Percentiles rank a stretch among this genome's conserved stretches.
Conservation (phyloP, 805 yeast genomes). For the Maudiozyma pseudohumilis region DNA sequence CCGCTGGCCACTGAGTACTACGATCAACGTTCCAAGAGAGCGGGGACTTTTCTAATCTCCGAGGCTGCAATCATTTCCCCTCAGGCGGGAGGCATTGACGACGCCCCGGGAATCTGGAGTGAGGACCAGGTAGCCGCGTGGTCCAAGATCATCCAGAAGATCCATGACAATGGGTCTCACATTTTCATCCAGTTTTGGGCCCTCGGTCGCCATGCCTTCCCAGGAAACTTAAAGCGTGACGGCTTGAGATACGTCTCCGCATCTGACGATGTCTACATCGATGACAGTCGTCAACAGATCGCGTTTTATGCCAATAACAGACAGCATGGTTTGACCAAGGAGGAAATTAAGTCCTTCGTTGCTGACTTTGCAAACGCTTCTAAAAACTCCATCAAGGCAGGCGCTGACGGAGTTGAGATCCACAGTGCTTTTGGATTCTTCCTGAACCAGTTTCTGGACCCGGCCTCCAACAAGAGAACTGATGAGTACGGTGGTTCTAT, state of each 20-base stretch:
- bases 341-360: slow-evolving; percentile 32
- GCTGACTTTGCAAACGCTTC: slow-evolving; percentile 38
- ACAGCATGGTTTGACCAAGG: slow-evolving; percentile 22
- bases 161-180: slow-evolving; percentile 40
- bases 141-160: slow-evolving; percentile 36
- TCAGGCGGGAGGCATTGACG: slow-evolving; percentile 30
- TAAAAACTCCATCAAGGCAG: slow-evolving; percentile 25
- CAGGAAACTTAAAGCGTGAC: slow-evolving; percentile 27
- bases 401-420: slow-evolving; percentile 52
- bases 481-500: slow-evolving; percentile 48
- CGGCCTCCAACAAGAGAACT: slow-evolving; percentile 34
- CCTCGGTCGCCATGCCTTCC: slow-evolving; percentile 33
- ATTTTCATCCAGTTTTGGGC: slow-evolving; percentile 43
- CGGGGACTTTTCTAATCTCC: slow-evolving; percentile 44
- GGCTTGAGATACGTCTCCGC: slow-evolving; percentile 33
- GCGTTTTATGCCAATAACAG: slow-evolving; percentile 28
- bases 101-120: slow-evolving; percentile 41
- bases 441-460: slow-evolving; percentile 44
- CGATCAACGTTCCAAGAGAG: slow-evolving; percentile 38
- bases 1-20: slow-evolving; percentile 42
- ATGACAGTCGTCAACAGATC: slow-evolving; percentile 27
- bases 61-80: slow-evolving; percentile 45
- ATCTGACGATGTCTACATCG: slow-evolving; percentile 27
- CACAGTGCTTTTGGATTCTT: slow-evolving; percentile 62
- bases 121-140: slow-evolving; percentile 39